A percentile compares a stretch with the other conserved stretches of the same genome.
Conservation (phyloP, 78 protist genomes). For the Trichosphaerium sp. region DNA sequence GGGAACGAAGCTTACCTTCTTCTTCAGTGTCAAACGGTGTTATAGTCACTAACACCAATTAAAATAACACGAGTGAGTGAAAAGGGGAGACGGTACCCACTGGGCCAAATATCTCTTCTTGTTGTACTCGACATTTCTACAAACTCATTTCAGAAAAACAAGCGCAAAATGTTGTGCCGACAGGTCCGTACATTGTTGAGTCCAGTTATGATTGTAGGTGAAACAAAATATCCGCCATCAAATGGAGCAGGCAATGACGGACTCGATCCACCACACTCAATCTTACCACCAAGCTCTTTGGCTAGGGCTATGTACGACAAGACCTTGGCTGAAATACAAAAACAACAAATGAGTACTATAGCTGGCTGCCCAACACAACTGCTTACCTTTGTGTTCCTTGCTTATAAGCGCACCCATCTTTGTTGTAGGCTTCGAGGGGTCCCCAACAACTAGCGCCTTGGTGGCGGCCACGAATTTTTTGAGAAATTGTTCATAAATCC, state of each 20-base stretch:
- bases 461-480: constrained; percentile 22
- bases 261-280: constrained; percentile 2
- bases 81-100: constrained; percentile 42
- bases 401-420: constrained; percentile 62
- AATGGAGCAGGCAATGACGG: background rate
- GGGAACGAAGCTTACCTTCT: constrained; percentile 36
- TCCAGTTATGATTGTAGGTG: constrained; percentile 64
- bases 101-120: constrained; percentile 75
- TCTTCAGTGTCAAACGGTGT: constrained; percentile 37
- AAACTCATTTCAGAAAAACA: background rate
- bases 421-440: constrained; percentile 25
- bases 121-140: background rate
- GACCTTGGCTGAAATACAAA: too few species aligned
- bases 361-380: constrained; percentile 36
- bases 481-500: constrained; percentile 59
- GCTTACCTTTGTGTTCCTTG: constrained; percentile 52
- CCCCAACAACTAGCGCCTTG: constrained; percentile 39
- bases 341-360: too few species aligned
- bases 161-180: background rate
- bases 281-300: constrained; percentile 12
- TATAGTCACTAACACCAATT: too few species aligned
- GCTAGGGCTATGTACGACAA: background rate
- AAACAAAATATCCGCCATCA: constrained; percentile 43
- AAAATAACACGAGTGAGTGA: too few species aligned
- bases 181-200: background rate